Evolutionary conservation across 441 rosid species (phyloP).

Genomic region (Isatis lusitanica): DNA sequence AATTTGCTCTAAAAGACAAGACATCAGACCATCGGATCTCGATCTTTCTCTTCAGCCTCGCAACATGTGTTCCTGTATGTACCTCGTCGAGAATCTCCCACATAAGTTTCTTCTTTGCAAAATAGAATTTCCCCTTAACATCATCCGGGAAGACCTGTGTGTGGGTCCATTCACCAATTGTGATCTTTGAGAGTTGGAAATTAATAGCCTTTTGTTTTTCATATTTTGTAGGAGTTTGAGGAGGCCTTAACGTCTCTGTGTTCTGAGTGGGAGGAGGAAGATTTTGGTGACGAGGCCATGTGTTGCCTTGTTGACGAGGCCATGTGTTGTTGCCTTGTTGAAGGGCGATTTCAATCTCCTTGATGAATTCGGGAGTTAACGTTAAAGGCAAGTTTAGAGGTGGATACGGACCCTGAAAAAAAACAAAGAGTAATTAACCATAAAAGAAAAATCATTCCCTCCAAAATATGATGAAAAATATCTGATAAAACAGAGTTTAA

Average conservation of each 20-base stretch:
- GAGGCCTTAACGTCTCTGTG: not conserved
- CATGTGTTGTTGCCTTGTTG: not conserved
- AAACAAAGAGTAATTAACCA: not conserved
- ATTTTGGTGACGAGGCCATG: not conserved
- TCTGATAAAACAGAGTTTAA: not conserved
- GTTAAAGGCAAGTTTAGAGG: not conserved
- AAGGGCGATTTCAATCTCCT: not conserved
- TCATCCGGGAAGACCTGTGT: not conserved
- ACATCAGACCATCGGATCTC: constrained; percentile 24
- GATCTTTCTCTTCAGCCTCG: constrained; percentile 14
- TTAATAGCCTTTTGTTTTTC: constrained; percentile 22
- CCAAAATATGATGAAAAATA: not conserved
- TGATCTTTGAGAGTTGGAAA: not conserved
- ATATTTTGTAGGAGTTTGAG: not conserved
- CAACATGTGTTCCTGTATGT: not conserved
- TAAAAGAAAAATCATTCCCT: no score
- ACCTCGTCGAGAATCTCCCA: constrained; percentile 23
- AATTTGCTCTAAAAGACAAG: not conserved
- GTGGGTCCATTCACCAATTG: constrained; percentile 14
- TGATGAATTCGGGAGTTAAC: not conserved
- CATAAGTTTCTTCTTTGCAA: constrained; percentile 20
- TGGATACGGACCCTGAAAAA: not conserved
- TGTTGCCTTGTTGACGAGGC: not conserved
- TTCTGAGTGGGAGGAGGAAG: not conserved
- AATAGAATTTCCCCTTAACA: constrained; percentile 23